Base-by-base conservation (phyloP, 2,329 filamentous ascomycete species). In the Zymoseptoria passerinii region DNA sequence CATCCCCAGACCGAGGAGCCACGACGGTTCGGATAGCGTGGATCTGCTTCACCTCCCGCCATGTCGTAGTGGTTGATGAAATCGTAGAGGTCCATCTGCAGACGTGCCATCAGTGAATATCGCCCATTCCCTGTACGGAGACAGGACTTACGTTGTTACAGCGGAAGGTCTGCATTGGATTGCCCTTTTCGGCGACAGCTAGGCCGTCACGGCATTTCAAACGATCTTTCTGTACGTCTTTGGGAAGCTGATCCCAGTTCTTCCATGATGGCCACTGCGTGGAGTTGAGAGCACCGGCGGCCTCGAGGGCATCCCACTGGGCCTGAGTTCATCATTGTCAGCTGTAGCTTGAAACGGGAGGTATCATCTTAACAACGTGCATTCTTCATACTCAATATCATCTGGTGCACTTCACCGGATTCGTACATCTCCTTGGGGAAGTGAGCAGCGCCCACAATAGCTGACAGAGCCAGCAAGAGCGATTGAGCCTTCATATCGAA, bases 1-100 rank as follows among this genome's bases (percentile, higher is more conserved):
- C 80, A 83, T 2, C 80, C 80, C 80, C 80, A 82, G 0, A 78
- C 80, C 58, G 74, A 72, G 63, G 74, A 74, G 54, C 74, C 74
- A 27, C 70, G 65, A 10, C 74, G 68, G 9, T 72, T 73, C n/a
- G 58, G 63, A 50, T 55, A 63, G 9, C 61, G 57, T 18, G 63
- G 63, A 23, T 65, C 63, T 20, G 59, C 59, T 53, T 65, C 63
- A 28, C 63, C 61, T 52, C 70, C 72, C 28, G 72, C 71, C 67
- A 76, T 65, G 44, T 73, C 68, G 28, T 72, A 68, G 59, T 77
- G 75, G 48, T 69, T 68, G 48, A 76, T 60, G 65, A 76, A 76
- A 54, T 69, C 72, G 54, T 70, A 65, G 48, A 76, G 61, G 58
- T 77, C 74, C 56, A 76, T 63, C 59, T 63, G 35, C 1, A 8